Evolutionary conservation across 768 basidiomycete species (phyloP).

Genomic region (Lactarius akahatsu): DNA sequence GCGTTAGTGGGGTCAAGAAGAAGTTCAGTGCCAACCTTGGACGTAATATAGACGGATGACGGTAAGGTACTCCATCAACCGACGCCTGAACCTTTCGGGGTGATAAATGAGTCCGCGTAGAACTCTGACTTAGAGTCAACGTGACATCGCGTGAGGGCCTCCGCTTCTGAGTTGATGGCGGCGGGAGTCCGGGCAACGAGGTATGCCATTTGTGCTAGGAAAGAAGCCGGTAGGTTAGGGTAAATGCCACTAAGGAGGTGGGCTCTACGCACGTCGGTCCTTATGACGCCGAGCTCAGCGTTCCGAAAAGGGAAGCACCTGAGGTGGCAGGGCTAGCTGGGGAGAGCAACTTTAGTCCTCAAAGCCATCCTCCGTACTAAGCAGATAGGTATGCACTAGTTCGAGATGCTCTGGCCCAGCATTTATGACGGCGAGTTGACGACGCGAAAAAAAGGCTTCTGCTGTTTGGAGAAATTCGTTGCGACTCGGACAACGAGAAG

Average conservation of each 20-base stretch:
- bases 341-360: constrained; percentile 78
- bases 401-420: constrained; percentile 65
- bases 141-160: constrained; percentile 41
- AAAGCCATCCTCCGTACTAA: neutral
- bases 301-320: neutral
- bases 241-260: neutral
- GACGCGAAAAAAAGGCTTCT: constrained; percentile 77
- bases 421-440: constrained; percentile 78
- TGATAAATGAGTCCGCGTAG: neutral
- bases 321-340: constrained; percentile 43
- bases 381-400: constrained; percentile 1
- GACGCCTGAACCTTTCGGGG: constrained; percentile 51
- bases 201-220: constrained; percentile 31
- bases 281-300: neutral
- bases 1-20: no score
- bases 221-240: neutral
- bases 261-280: neutral
- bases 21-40: no score
- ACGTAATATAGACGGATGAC: no score
- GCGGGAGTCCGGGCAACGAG: neutral
- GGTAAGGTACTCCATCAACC: constrained; percentile 50
- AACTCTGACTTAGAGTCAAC: neutral
- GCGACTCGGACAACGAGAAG: no score
- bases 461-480: constrained; percentile 50
- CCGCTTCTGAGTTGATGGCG: constrained; percentile 31